Evolutionary conservation across 345 rosid genomes (phyloP).

Genomic region (Sonneratia caseolaris): DNA sequence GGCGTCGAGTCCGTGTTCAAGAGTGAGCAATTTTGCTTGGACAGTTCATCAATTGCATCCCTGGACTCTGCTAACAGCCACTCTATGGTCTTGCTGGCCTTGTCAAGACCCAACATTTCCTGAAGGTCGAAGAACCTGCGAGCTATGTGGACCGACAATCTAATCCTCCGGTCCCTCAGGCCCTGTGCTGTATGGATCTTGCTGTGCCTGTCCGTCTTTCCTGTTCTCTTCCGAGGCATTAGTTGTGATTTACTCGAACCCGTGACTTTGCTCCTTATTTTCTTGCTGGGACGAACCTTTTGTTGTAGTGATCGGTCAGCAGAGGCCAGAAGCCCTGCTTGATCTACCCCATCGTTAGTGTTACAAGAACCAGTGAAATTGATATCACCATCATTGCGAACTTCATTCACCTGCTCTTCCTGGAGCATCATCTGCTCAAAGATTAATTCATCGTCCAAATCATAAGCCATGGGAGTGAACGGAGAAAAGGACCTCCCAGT

Average conservation of each 20-base stretch:
- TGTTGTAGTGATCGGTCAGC: background rate
- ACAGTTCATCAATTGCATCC: conserved; percentile 43
- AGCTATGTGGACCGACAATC: conserved; percentile 69
- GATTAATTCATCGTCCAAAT: background rate
- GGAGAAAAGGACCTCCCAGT: background rate
- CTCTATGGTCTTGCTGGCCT: conserved; percentile 73
- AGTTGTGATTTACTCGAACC: background rate
- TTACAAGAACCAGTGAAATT: background rate
- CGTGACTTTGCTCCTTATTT: background rate
- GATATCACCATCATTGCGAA: background rate
- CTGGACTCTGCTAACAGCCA: conserved; percentile 62
- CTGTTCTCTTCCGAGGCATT: conserved; percentile 23
- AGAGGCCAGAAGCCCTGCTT: background rate
- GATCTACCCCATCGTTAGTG: background rate
- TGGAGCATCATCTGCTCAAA: background rate
- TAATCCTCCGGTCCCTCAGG: conserved; percentile 71
- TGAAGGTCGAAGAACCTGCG: conserved; percentile 8
- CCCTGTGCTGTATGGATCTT: conserved; percentile 76
- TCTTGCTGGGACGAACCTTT: background rate
- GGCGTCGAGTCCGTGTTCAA: conserved; percentile 1
- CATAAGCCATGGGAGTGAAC: background rate
- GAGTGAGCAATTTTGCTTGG: background rate
- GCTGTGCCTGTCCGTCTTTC: conserved; percentile 72
- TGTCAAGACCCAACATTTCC: conserved; percentile 65
- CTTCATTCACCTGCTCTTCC: background rate